Evolutionary conservation across 2,329 filamentous ascomycete species (phyloP), one percentile per base, ranked within the genome.

Genomic region (Aspergillus terreus): DNA sequence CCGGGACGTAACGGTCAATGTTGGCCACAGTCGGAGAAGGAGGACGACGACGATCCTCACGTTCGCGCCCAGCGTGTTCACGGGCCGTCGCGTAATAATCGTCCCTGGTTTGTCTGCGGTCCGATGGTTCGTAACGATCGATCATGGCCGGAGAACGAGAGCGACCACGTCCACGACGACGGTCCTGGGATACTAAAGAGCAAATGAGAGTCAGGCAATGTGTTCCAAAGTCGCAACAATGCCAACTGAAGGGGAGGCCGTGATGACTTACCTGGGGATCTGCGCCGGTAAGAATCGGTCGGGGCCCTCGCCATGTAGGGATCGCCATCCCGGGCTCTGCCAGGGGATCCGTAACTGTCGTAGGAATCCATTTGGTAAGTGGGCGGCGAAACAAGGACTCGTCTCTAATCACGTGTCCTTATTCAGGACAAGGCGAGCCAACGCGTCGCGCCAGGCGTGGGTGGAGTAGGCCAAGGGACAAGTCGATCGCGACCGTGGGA

Each of bases 1-100:
- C 82, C 2, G 83, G 83, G 11, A 86, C 79, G 63, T 86, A 86
- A 50, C 83, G 78, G 65, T 86, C 83, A 52, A 86, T 86, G 48
- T 81, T 77, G 45, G 77, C 75, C 44, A 78, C 74, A 15, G 69
- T 76, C 12, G 83, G 82, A 4, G 82, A 84, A 5, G 81, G 81
- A 41, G 78, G 76, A 35, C 82, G 79, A 49, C 80, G 76, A 44
- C 73, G 72, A 50, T 83, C 81, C 58, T 85, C 82, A 42, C 82
- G 80, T 54, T 78, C 76, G 41, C 82, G 77, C 12, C 69, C 59
- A 33, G 72, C 60, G 53, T 72, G 64, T 30, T 76, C 72, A 45
- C 74, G 70, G 17, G 71, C 62, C 6, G 71, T 62, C 25, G 66
- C 62, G 55, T 84, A 82, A 56, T 82, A 82, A 57, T 85, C 82